Base-by-base conservation (phyloP, 2,329 filamentous ascomycete species). In the Trichoderma sp. region DNA sequence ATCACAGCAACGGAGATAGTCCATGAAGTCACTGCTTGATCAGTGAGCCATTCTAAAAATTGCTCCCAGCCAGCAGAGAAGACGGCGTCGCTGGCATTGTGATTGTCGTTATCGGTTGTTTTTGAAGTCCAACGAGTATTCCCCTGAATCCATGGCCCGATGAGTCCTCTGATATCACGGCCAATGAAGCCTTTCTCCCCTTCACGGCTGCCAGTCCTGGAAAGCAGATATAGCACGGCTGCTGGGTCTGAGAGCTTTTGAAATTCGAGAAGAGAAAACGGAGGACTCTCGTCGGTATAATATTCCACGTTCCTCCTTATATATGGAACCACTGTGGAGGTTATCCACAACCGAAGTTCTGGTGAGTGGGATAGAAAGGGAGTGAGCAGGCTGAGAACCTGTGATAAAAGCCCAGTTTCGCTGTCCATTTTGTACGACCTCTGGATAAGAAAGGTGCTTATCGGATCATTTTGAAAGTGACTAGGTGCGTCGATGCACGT, bases 141-240 rank as follows among this genome's bases (percentile, higher is more conserved):
- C 56, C 88, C 88, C 74, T 91, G 89, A 59, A 94, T 81, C 91
- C 91, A 95, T 2, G 92, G 91, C 0, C 89, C 89, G 60, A 94
- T 80, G 46, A 94, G 76, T 0, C 89, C 87, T 71, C 87, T 86
- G 67, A 94, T 75, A 75, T 94, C 91, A 68, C 90, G 85, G 1
- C 87, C 88, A 59, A 90, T 76, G 46, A 82, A 76, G 1, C 73
- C 69, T 21, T 80, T 70, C 2, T 81, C 79, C 49, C 81, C 79
- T 34, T 83, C 77, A 18, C 74, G 74, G 26, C 74, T 69, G 30
- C 83, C 83, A 1, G 87, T 89, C 66, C 86, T 84, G 8, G 85
- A 85, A 5, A 95, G 81, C 32, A 94, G 82, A 58, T 88, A 79
- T 13, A 86, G 82, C 16, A 92, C 83, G 4, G 89, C 91, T 11